phyloP scores from a whole-genome alignment of 495 filamentous ascomycete genomes.

The Podospora pseudocomata region DNA sequence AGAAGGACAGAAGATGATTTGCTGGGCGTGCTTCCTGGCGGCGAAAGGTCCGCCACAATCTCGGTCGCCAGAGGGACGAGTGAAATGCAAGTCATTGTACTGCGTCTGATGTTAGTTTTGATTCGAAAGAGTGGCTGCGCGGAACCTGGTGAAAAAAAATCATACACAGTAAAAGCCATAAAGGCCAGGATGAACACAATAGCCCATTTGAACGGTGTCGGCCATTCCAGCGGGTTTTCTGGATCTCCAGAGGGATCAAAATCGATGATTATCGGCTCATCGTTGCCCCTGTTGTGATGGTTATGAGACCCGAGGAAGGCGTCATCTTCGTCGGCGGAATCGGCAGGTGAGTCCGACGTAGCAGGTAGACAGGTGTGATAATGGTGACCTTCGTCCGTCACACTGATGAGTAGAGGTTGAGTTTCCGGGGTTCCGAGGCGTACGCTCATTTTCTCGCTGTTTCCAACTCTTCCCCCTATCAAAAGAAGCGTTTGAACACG shows the following conservation, averaged over 20 bases:
- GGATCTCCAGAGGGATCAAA: constrained; percentile 47
- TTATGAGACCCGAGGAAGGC: not conserved
- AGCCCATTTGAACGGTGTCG: constrained; percentile 45
- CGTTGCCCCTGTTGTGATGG: not conserved
- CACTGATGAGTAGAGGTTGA: constrained; percentile 12
- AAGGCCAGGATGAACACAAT: constrained; percentile 47
- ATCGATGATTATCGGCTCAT: constrained; percentile 36
- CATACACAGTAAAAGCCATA: constrained; percentile 55
- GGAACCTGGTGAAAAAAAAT: constrained; percentile 12
- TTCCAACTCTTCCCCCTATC: not conserved
- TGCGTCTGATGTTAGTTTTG: constrained; percentile 17
- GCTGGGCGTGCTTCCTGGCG: constrained; percentile 27
- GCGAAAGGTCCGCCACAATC: constrained; percentile 48
- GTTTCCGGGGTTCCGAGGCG: constrained; percentile 10
- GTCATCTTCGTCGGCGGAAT: not conserved
- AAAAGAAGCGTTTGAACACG: not conserved
- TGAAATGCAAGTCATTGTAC: constrained; percentile 54
- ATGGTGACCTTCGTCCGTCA: constrained; percentile 19
- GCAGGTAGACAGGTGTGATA: constrained; percentile 2
- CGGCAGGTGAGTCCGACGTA: not conserved
- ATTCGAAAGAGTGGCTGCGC: not conserved
- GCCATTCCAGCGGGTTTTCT: constrained; percentile 56
- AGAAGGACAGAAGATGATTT: constrained; percentile 50
- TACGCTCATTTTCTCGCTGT: not conserved
- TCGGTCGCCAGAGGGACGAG: constrained; percentile 50